Conservation (phyloP, 768 basidiomycete genomes). For the Strobilomyces echinocephalus region DNA sequence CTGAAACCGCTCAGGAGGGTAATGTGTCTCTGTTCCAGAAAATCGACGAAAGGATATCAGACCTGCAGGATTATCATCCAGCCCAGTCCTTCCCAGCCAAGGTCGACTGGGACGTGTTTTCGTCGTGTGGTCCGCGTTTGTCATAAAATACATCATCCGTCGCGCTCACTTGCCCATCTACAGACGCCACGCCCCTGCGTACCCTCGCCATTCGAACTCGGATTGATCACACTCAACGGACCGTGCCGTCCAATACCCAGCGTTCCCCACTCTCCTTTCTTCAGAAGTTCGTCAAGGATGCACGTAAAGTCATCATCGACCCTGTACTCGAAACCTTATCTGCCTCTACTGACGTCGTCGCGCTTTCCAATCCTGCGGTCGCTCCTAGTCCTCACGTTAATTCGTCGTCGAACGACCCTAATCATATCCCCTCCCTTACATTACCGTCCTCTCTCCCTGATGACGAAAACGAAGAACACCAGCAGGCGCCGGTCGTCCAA, state of each 20-base stretch:
- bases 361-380: slow-evolving; percentile 25
- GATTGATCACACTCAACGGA: slow-evolving; percentile 34
- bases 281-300: slow-evolving; percentile 53
- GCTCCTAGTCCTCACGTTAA: slow-evolving; percentile 24
- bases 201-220: slow-evolving; percentile 40
- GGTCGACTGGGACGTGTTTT: slow-evolving; percentile 62
- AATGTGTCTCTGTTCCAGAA: slow-evolving; percentile 19
- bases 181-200: slow-evolving; percentile 55
- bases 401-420: slow-evolving; percentile 21
- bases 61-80: slow-evolving; percentile 41
- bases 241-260: slow-evolving; percentile 37
- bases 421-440: slow-evolving; percentile 15
- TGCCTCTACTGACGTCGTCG: slow-evolving; percentile 13
- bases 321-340: slow-evolving; percentile 33
- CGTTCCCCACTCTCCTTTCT: slow-evolving; percentile 47
- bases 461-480: slow-evolving; percentile 25
- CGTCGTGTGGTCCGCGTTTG: slow-evolving; percentile 44
- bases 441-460: slow-evolving; percentile 31
- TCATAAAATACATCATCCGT: background rate
- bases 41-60: slow-evolving; percentile 37
- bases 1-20: slow-evolving; percentile 17
- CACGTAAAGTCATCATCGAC: slow-evolving; percentile 47
- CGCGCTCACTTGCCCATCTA: slow-evolving; percentile 5
- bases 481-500: slow-evolving; percentile 10
- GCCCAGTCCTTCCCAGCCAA: slow-evolving; percentile 38